Base-by-base conservation (phyloP, 1,284 basidiomycete species). In the Ganoderma multipileum region DNA sequence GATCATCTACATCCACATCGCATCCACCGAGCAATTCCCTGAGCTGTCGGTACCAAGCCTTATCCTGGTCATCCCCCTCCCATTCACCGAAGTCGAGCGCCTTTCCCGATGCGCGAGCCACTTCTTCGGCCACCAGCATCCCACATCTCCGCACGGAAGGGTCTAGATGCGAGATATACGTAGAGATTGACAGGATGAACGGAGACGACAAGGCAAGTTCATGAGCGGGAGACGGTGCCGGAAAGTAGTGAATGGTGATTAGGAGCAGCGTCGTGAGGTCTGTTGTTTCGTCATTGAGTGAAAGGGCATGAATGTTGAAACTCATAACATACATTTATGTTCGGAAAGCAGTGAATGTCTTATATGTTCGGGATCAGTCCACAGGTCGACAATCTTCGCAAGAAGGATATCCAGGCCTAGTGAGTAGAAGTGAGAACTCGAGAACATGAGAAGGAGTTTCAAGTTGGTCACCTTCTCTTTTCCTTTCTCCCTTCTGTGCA, bases 111-210 rank as follows among this genome's bases (percentile, higher is more conserved):
- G 83, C 81, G 8, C 82, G 79, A 0, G 93, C 92, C 16, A 93
- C 85, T 62, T 93, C 82, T 79, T 99, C 97, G 0, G 95, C 97
- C 0, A 91, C 89, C 14, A 99, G 86, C 96, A 99, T 98, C 2
- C 97, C 97, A 72, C 95, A 92, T n/a, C 92, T 86, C 2, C 97
- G 90, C 16, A 98, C 86, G 1, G 88, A 85, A 3, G 85, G 81
- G 68, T 97, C 95, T 3, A 92, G 82, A 75, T 98, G 95, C 0
- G 85, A 85, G 54, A 98, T 89, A 76, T 96, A 97, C 7, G 81
- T 81, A 11, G 92, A 89, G 38, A 98, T 86, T 6, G 91, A 90
- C 26, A 85, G 83, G 67, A 99, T 86, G 76, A 99, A 93, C 0
- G 83, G 69, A 0, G 89, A 81, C 0, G 89, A 91, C 54, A 86